Evolutionary conservation across 495 filamentous ascomycete genomes (phyloP), one percentile per base, ranked within the genome.

Genomic region (Penicillium maclennaniae): DNA sequence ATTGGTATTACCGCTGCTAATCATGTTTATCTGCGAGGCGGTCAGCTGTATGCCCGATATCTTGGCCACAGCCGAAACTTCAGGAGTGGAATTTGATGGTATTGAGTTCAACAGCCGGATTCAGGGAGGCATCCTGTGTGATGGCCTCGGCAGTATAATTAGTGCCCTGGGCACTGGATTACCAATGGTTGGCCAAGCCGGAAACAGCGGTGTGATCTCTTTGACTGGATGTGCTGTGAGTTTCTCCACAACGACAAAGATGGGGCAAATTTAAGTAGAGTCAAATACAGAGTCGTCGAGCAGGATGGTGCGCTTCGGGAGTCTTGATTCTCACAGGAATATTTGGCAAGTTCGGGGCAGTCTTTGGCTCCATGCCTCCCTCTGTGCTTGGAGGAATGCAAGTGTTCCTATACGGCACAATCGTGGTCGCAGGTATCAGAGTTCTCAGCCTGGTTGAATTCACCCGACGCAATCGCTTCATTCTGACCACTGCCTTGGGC

Each of bases 141-240:
- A 93, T 57, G 88, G 89, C 16, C 53, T 91, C 37, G 91, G 87
- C 60, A 87, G 89, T 21, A 64, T 91, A 55, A 69, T 95, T 20
- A 87, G 88, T 37, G 87, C 83, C 2, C 76, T 92, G 23, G 82
- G 79, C 61, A 92, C 90, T 26, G 87, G 87, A 34, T 84, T 87
- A 0, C 87, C 89, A 28, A 87, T 91, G 83, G 81, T 78, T 9
- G 86, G 80, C 63, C 80, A 81, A 48, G 84, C 89, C 0, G 87
- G 91, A 66, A 93, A 93, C 67, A 95, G 93, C 64, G 82, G 88
- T 44, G 90, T 95, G 37, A 92, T 93, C 53, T 83, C 87, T 15
- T 73, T 92, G 28, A 92, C 89, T 1, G 79, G 89, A 15, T 93
- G 89, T 68, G 90, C 89, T 67, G 66, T 48, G 69, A 52, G 64